These are phyloP conservation scores for Neurospora hispaniola DNA, from an alignment of 495 filamentous ascomycete species.

Conservation along the genomic window DNA sequence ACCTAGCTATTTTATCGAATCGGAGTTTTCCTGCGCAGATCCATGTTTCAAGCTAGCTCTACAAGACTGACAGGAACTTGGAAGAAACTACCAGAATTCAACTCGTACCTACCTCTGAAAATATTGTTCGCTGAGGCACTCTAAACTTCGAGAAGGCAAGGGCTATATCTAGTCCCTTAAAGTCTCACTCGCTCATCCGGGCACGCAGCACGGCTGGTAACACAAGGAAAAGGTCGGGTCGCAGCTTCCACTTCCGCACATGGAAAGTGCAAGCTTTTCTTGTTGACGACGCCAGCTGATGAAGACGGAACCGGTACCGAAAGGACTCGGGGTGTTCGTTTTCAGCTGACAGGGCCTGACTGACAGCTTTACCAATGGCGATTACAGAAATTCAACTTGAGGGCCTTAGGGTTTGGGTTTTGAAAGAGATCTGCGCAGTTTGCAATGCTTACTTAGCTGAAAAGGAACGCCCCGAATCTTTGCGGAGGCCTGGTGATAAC, in stretches of 20 bases:
- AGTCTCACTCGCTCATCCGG: not conserved
- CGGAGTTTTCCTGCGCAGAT: not conserved
- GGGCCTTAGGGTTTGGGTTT: too few species aligned
- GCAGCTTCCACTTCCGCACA: not conserved
- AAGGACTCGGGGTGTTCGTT: too few species aligned
- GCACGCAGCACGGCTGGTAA: not conserved
- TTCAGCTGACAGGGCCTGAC: too few species aligned
- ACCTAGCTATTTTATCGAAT: not conserved
- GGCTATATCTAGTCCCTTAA: not conserved
- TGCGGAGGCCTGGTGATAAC: not conserved
- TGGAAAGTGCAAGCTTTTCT: not conserved
- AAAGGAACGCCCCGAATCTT: too few species aligned
- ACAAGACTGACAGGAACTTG: slow-evolving; percentile 2
- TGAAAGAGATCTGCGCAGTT: too few species aligned
- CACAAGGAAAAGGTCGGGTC: not conserved
- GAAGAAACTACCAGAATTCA: not conserved
- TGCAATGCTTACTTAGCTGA: too few species aligned
- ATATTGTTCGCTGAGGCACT: not conserved
- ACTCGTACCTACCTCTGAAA: not conserved
- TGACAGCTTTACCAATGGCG: too few species aligned
- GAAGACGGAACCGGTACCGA: not conserved
- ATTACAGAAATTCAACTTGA: too few species aligned
- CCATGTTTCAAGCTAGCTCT: not conserved
- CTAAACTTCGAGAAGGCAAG: not conserved
- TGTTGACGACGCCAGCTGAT: not conserved